A percentile compares a stretch with the other conserved stretches of the same genome.
phyloP scores from a whole-genome alignment of 345 rosid genomes.

The Mallotus nudiflorus region DNA sequence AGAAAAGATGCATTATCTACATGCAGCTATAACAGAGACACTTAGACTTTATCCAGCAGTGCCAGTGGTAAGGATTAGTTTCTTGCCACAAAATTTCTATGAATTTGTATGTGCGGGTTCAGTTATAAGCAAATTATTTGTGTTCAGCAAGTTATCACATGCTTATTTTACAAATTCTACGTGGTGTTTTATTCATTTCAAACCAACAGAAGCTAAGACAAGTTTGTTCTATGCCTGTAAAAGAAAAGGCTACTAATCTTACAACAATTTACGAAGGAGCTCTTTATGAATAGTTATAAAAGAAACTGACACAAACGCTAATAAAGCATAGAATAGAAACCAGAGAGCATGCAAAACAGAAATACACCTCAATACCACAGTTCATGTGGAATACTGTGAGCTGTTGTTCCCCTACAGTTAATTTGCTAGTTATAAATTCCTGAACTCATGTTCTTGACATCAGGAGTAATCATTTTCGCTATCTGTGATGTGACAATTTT shows the following conservation, averaged over 20 bases:
- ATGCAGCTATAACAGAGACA: conserved; percentile 61
- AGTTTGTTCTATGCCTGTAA: not conserved
- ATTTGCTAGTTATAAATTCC: too few species aligned
- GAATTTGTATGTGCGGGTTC: not conserved
- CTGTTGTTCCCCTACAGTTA: too few species aligned
- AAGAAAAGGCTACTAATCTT: not conserved
- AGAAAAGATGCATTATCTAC: conserved; percentile 56
- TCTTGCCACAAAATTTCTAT: not conserved
- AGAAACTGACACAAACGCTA: not conserved
- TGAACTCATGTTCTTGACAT: not conserved
- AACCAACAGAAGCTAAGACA: not conserved
- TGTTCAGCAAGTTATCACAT: not conserved
- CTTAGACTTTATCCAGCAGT: conserved; percentile 58
- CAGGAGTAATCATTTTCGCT: not conserved
- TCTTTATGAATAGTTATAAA: too few species aligned
- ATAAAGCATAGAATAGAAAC: not conserved
- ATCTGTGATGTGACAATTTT: not conserved
- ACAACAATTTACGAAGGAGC: too few species aligned
- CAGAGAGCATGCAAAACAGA: too few species aligned
- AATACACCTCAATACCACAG: too few species aligned
- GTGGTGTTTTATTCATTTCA: not conserved
- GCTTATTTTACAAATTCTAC: too few species aligned
- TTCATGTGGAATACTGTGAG: too few species aligned
- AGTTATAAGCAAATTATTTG: not conserved
- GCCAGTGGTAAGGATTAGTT: conserved; percentile 54